Base-by-base conservation (phyloP, 2,329 filamentous ascomycete genomes). In the Lasiodiplodia sp. region DNA sequence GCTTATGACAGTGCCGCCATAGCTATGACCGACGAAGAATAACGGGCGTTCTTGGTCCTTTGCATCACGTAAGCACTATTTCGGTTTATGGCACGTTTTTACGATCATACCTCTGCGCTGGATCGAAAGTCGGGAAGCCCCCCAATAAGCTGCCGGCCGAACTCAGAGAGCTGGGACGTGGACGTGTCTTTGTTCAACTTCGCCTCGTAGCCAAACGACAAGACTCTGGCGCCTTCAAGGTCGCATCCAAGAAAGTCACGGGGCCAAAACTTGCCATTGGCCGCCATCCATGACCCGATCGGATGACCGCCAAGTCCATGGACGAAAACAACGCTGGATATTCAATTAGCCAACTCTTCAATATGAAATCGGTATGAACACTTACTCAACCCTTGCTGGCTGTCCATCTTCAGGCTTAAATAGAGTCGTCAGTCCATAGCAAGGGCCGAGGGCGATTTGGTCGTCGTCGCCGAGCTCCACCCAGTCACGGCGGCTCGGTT, bases 41-140 rank as follows among this genome's bases (percentile, higher is more conserved):
- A 58, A 58, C 28, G 56, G 56, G n/a, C 56, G 56, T 21, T 58
- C 56, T 16, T 40, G 56, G 23, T 58, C 34, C 56, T 58, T 58
- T 58, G 10, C 21, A 8, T 25, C 2, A 25, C 1, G 56, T 58
- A 4, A 58, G 56, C 23, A 58, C 11, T 44, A 44, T n/a, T 25
- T 28, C 11, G 25, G 2, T 23, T 25, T 25, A 21, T 25, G 21
- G 23, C 1, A 31, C n/a, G 18, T 58, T 44, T 3, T 58, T 21
- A 25, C 10, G 4, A 18, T 58, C 56, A 40, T 58, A 58, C 56
- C 55, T 57, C 31, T 4, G 34, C 16, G 12, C 31, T 57, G 16
- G 34, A 18, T 40, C 56, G 56, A 44, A 40, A 58, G 1, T 58
- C 56, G 6, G 10, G 34, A 8, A 58, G 56, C 56, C 44, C 18